Conservation (phyloP, 768 basidiomycete genomes). For the Gautieria morchelliformis region DNA sequence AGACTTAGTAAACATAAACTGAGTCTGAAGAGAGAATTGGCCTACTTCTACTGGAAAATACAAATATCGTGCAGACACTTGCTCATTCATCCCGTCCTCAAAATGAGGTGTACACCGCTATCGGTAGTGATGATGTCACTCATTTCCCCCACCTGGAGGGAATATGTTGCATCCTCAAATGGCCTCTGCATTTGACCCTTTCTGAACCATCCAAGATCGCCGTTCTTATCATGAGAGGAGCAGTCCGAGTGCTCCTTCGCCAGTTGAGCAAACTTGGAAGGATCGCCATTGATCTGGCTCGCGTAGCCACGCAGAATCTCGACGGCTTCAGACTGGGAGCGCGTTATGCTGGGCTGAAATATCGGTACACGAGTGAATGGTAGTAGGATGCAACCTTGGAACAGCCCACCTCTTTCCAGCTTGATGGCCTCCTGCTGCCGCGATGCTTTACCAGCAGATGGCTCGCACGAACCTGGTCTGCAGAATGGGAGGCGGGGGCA, state of each 20-base stretch:
- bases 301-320: constrained; percentile 61
- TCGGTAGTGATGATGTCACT: constrained; percentile 82
- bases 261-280: constrained; percentile 62
- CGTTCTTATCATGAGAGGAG: constrained; percentile 69
- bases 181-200: constrained; percentile 93
- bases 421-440: constrained; percentile 66
- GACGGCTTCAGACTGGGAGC: constrained; percentile 83
- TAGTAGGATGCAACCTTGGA: neutral
- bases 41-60: neutral
- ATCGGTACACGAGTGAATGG: neutral
- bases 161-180: constrained; percentile 85
- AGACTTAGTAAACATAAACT: neutral
- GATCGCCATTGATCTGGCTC: constrained; percentile 45
- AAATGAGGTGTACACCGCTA: constrained; percentile 89
- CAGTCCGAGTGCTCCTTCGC: constrained; percentile 81
- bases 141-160: constrained; percentile 61
- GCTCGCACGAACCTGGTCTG: constrained; percentile 74
- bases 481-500: constrained; percentile 17
- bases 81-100: constrained; percentile 61
- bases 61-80: neutral
- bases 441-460: constrained; percentile 91
- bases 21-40: no score
- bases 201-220: constrained; percentile 84
- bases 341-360: constrained; percentile 62
- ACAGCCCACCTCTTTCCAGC: constrained; percentile 69